These are phyloP conservation scores for Chernovozyma sophiae-reginae DNA, from an alignment of 1,139 yeast genomes.

Conservation along the genomic window DNA sequence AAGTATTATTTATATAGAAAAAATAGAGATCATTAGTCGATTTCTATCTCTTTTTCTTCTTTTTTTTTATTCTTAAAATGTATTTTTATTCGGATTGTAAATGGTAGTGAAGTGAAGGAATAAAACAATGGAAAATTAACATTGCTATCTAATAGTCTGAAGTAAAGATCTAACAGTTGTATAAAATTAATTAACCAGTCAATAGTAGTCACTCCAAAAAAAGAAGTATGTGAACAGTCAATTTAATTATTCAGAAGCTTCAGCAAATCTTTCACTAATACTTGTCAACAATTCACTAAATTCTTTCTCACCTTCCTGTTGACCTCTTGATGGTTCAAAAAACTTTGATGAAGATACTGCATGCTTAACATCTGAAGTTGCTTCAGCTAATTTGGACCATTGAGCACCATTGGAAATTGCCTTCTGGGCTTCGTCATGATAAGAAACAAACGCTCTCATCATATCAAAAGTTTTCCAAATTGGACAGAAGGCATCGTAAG, in stretches of 20 bases:
- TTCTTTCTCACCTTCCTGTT: slow-evolving; percentile 68
- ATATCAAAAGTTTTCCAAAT: slow-evolving; percentile 97
- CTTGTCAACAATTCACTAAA: slow-evolving; percentile 70
- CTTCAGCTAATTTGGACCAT: slow-evolving; percentile 89
- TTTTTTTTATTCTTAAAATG: too few species aligned
- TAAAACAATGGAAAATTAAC: not conserved
- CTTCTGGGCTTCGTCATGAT: slow-evolving; percentile 96
- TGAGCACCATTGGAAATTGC: slow-evolving; percentile 91
- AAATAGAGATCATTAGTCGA: not conserved
- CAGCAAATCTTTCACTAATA: slow-evolving; percentile 90
- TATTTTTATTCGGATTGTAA: not conserved
- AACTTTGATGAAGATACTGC: slow-evolving; percentile 92
- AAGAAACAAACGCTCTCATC: slow-evolving; percentile 92
- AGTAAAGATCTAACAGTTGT: too few species aligned
- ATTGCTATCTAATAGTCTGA: too few species aligned
- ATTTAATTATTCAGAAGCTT: slow-evolving; percentile 72
- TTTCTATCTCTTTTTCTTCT: slow-evolving; percentile 3
- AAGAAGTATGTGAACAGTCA: too few species aligned
- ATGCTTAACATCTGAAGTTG: slow-evolving; percentile 87
- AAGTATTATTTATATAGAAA: too few species aligned
- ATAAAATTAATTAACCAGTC: too few species aligned
- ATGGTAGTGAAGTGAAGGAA: not conserved
- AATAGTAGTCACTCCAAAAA: too few species aligned
- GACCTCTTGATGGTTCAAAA: slow-evolving; percentile 92
- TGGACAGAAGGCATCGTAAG: slow-evolving; percentile 98